Percentiles rank a stretch among this genome's conserved stretches.
Evolutionary conservation across 2,329 filamentous ascomycete genomes (phyloP).

Genomic region (Blumeriella jaapii): DNA sequence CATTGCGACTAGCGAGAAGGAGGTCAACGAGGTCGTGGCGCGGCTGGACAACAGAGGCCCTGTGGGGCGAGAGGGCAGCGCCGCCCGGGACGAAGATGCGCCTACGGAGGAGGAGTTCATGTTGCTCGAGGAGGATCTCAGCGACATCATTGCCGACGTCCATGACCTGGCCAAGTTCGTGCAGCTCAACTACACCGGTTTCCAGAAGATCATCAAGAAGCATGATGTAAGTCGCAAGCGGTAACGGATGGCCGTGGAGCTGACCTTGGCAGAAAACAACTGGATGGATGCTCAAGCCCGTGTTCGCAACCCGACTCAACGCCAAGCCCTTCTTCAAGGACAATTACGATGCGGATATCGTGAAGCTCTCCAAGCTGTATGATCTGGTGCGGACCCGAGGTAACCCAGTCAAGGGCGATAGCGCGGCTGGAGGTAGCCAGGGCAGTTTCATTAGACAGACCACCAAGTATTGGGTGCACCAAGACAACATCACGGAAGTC

Average conservation of each 20-base stretch:
- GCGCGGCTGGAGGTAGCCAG: constrained; percentile 79
- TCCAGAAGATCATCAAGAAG: constrained; percentile 99
- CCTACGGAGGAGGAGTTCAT: constrained; percentile 88
- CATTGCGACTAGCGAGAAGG: constrained; percentile 77
- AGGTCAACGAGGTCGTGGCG: constrained; percentile 78
- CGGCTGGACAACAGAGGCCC: constrained; percentile 54
- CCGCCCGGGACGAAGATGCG: constrained; percentile 33
- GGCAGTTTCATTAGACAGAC: constrained; percentile 95
- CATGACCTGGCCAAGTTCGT: constrained; percentile 98
- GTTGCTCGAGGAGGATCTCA: constrained; percentile 85
- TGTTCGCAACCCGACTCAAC: constrained; percentile 90
- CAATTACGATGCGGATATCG: constrained; percentile 92
- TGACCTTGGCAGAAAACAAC: constrained; percentile 66
- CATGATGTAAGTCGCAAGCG: constrained; percentile 64
- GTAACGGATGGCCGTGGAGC: neutral
- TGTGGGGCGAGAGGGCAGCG: constrained; percentile 23
- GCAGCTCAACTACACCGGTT: constrained; percentile 95
- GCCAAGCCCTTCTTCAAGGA: constrained; percentile 98
- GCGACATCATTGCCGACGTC: constrained; percentile 96
- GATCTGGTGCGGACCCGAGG: constrained; percentile 88
- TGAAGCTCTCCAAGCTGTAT: constrained; percentile 90
- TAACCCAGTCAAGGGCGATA: constrained; percentile 85
- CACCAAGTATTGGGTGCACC: constrained; percentile 99
- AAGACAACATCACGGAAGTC: constrained; percentile 93
- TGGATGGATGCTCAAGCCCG: constrained; percentile 81